Conservation (phyloP, 495 filamentous ascomycete genomes). For the Lichina pygmaea region DNA sequence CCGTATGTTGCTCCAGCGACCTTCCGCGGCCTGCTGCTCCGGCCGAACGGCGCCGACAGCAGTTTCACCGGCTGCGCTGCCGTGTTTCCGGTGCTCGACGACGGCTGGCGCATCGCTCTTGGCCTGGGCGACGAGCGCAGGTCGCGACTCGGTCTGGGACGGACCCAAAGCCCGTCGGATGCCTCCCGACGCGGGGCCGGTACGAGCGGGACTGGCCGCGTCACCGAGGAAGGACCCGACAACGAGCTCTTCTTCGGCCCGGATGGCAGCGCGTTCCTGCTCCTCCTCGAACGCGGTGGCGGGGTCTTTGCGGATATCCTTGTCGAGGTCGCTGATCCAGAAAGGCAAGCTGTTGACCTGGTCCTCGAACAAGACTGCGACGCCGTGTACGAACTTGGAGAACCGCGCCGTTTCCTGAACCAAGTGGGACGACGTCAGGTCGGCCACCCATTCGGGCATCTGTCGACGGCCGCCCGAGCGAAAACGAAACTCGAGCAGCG, state of each 20-base stretch:
- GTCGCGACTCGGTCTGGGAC: no score
- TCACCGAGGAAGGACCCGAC: conserved; percentile 59
- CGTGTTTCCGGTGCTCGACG: no score
- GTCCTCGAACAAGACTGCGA: conserved; percentile 78
- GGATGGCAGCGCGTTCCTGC: conserved; percentile 51
- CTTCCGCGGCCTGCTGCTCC: no score
- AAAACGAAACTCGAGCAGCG: conserved; percentile 78
- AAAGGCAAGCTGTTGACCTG: conserved; percentile 89
- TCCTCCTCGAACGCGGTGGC: conserved; percentile 76
- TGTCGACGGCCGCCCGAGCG: conserved; percentile 38
- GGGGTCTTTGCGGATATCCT: conserved; percentile 79
- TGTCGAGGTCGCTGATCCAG: conserved; percentile 76
- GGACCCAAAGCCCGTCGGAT: no score
- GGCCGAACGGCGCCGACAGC: no score
- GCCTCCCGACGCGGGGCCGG: no score
- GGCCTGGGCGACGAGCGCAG: no score
- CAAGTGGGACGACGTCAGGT: conserved; percentile 75
- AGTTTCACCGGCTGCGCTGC: no score
- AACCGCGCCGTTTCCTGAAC: conserved; percentile 74
- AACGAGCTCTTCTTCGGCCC: conserved; percentile 62
- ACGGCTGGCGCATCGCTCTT: no score
- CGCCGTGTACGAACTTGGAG: conserved; percentile 89
- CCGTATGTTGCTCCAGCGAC: no score
- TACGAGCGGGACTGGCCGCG: conserved; percentile 18
- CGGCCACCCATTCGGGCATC: conserved; percentile 61